Conservation (phyloP, 257 asterid species). For the Solanum stenotomum region DNA sequence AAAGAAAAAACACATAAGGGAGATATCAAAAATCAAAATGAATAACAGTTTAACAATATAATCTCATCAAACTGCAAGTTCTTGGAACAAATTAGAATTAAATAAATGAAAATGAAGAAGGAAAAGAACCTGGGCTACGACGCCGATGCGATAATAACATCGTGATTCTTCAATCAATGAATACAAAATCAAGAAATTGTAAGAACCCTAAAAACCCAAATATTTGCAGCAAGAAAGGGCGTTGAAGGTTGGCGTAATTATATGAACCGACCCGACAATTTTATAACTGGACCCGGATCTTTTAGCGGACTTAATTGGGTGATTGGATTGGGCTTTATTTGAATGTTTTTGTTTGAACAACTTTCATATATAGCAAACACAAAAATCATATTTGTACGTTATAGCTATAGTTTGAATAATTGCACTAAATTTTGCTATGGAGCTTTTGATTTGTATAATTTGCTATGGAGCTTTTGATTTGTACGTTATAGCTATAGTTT, state of each 20-base stretch:
- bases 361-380: too few species aligned
- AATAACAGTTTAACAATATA: neutral
- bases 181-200: neutral
- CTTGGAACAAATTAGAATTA: neutral
- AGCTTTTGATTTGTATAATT: too few species aligned
- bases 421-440: too few species aligned
- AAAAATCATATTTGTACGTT: too few species aligned
- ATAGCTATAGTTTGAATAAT: too few species aligned
- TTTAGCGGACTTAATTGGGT: neutral
- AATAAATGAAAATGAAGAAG: neutral
- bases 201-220: neutral
- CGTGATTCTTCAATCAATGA: neutral
- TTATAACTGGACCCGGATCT: neutral
- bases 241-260: neutral
- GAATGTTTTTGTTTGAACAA: neutral
- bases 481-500: too few species aligned
- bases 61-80: neutral
- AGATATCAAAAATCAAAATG: neutral
- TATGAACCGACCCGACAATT: neutral
- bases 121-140: neutral
- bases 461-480: too few species aligned
- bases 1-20: neutral
- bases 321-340: neutral
- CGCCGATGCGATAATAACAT: neutral
- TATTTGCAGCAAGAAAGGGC: neutral